Evolutionary conservation across 1,139 yeast genomes (phyloP).

Genomic region (Scheffersomyces lignicola): DNA sequence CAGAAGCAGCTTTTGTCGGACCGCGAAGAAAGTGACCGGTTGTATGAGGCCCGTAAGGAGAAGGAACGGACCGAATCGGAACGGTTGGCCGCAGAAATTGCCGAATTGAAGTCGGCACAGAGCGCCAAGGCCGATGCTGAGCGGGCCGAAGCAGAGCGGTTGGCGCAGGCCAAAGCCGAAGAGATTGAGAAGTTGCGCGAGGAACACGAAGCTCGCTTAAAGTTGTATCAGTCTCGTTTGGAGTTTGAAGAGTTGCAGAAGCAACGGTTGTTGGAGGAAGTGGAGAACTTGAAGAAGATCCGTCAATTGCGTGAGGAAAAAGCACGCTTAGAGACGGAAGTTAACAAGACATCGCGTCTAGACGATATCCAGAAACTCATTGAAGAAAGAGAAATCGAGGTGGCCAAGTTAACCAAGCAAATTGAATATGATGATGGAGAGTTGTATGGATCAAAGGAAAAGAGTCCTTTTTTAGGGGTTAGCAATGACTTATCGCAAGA

Average conservation of each 20-base stretch:
- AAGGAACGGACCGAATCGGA: slow-evolving; percentile 26
- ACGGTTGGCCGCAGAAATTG: slow-evolving; percentile 31
- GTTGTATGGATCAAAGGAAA: slow-evolving; percentile 13
- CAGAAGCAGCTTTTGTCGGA: slow-evolving; percentile 26
- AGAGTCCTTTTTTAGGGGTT: slow-evolving; percentile 19
- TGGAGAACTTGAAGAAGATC: slow-evolving; percentile 39
- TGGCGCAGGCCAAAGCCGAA: slow-evolving; percentile 33
- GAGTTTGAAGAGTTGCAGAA: slow-evolving; percentile 40
- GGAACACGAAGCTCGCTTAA: slow-evolving; percentile 34
- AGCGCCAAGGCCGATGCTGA: slow-evolving; percentile 25
- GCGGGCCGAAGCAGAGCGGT: slow-evolving; percentile 30
- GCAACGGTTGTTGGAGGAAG: slow-evolving; percentile 36
- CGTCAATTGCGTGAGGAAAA: slow-evolving; percentile 41
- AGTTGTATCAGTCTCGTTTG: slow-evolving; percentile 29
- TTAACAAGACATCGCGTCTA: slow-evolving; percentile 23
- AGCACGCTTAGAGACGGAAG: slow-evolving; percentile 30
- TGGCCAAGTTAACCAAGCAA: slow-evolving; percentile 33
- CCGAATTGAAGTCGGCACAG: slow-evolving; percentile 27
- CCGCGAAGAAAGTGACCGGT: slow-evolving; percentile 26
- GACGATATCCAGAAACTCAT: slow-evolving; percentile 36
- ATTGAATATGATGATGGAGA: slow-evolving; percentile 35
- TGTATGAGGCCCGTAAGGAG: slow-evolving; percentile 25
- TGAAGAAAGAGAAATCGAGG: slow-evolving; percentile 38
- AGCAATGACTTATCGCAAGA: slow-evolving; percentile 23
- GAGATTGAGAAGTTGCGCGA: slow-evolving; percentile 35